Evolutionary conservation across 805 yeast genomes (phyloP), one percentile per base, ranked within the genome.

Genomic region (Lachancea dasiensis): DNA sequence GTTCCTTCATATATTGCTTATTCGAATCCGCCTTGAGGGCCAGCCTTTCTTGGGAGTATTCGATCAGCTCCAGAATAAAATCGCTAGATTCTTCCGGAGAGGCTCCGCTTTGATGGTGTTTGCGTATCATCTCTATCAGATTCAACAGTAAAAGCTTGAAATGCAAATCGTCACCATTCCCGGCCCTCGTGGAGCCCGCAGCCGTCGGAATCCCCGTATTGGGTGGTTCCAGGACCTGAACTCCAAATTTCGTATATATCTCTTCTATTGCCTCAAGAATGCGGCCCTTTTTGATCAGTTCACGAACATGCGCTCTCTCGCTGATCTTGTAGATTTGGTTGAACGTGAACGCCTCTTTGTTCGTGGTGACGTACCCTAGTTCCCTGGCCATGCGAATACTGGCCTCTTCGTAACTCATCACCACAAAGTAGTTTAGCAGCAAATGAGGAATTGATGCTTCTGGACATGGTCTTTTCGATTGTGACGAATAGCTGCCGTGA

Each of bases 41-140:
- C 45, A 84, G 57, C 50, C 79, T 79, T 15, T 70, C 73, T 43
- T 78, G 69, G 6, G 83, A 79, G 59, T 81, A 81, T 6, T 62
- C 54, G 15, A 82, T 68, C 3, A 81, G 69, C 11, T 61, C 66
- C 39, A 72, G 58, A 28, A 81, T 67, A 46, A 81, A 81, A 19
- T 58, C 54, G 38, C 68, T 65, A 26, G 75, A 76, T 31, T 58
- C 58, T 11, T 39, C 47, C 3, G 44, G 46, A 11, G 48, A 42
- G 11, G 49, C 39, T 2, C 38, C 33, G 25, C 58, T 48, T 9
- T 52, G 44, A 15, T 50, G 47, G 34, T 67, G 63, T 29, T 54
- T 54, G 26, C 90, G 63, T 25, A 87, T 86, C 75, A 83, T 77
- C 59, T 89, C 96, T 25, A 86, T 79, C 46, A 89, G 65, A 50